Conservation (phyloP, 2,329 filamentous ascomycete species). For the Aspergillus fijiensis region DNA sequence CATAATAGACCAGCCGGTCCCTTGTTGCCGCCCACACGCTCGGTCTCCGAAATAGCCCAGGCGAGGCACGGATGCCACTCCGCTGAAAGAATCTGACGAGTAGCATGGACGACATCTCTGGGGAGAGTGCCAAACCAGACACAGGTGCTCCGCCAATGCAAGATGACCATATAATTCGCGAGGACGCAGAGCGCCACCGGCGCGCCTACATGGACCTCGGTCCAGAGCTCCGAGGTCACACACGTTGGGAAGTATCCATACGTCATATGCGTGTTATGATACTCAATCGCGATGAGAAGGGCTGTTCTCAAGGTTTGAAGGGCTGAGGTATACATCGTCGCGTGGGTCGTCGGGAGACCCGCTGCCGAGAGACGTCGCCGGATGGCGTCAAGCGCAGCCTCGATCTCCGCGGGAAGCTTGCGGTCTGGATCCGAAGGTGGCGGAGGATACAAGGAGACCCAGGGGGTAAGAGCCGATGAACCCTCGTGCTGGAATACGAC, state of each 20-base stretch:
- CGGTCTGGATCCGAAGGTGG: background rate
- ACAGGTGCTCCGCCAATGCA: background rate
- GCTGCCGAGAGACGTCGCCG: background rate
- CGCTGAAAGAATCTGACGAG: background rate
- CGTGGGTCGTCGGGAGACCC: background rate
- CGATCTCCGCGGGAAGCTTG: background rate
- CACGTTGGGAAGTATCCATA: background rate
- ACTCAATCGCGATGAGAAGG: background rate
- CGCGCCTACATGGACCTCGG: background rate
- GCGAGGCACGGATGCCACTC: constrained; percentile 1
- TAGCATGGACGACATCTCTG: background rate
- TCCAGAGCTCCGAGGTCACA: background rate
- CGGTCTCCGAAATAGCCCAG: background rate
- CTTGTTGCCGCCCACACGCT: background rate
- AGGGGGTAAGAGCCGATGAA: background rate
- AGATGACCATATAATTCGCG: background rate
- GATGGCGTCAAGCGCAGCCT: background rate
- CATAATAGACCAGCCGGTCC: background rate
- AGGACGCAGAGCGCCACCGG: background rate
- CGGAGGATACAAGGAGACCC: background rate
- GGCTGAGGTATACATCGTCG: background rate
- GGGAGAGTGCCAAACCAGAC: background rate
- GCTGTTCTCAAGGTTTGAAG: background rate
- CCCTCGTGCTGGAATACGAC: background rate
- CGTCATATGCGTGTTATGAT: constrained; percentile 29